These are phyloP conservation scores for Trichoderma sp. DNA, from an alignment of 2,329 filamentous ascomycete genomes.

Conservation along the genomic window DNA sequence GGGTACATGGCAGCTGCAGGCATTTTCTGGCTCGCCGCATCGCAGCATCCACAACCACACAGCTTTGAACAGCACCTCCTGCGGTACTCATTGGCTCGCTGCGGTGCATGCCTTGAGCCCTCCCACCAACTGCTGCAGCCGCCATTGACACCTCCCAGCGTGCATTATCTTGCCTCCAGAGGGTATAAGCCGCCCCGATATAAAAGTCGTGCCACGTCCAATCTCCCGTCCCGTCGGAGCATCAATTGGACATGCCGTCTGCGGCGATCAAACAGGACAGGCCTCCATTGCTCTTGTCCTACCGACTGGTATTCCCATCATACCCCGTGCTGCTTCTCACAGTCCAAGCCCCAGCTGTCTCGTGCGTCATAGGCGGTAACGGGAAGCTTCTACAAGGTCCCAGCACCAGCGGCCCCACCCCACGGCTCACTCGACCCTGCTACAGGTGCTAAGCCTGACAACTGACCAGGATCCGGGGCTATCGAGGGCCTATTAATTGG, in stretches of 20 bases:
- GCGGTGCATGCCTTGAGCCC: neutral
- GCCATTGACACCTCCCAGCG: neutral
- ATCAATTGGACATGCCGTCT: neutral
- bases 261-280: neutral
- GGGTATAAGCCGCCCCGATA: neutral
- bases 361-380: constrained; percentile 22
- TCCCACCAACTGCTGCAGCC: neutral
- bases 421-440: constrained; percentile 24
- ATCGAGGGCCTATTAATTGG: neutral
- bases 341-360: neutral
- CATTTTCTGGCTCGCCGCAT: neutral
- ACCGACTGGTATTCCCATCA: neutral
- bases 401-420: constrained; percentile 25
- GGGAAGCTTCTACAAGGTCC: constrained; percentile 40
- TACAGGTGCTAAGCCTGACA: neutral
- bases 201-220: neutral
- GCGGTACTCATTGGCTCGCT: neutral
- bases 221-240: neutral
- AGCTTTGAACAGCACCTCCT: neutral
- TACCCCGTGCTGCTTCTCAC: neutral
- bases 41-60: neutral
- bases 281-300: neutral
- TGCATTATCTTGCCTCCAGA: neutral
- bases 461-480: constrained; percentile 2
- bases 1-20: neutral